Base-by-base conservation (phyloP, 306 rosid species). In the Vigna unguiculata region DNA sequence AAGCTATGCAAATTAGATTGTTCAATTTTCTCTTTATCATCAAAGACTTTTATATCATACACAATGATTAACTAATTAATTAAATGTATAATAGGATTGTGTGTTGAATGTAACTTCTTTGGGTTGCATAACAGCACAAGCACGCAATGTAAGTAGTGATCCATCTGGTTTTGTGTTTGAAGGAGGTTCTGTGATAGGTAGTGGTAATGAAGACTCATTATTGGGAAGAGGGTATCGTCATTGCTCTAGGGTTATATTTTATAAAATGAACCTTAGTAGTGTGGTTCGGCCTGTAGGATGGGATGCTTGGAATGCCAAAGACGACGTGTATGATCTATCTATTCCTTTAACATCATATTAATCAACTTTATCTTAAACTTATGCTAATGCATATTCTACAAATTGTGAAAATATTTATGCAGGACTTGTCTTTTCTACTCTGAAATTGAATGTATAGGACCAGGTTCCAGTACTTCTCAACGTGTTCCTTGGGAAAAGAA, bases 191-290 rank as follows among this genome's bases (percentile, higher is more conserved):
- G 59, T 85, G 6, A 19, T 5, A 2, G 89, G 87, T 13, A 32
- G 5, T 0, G 83, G 79, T 5, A 12, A 2, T 9, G 45, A 12
- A 2, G 2, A 40, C 72, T 74, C 49, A 0, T 16, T 74, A 11
- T 17, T 87, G 13, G 91, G 87, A 2, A 85, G 89, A 78, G 87
- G 85, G 13, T 88, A 72, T n/a, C 68, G 89, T 7, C 69, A 64
- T 10, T 83, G 69, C 57, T 85, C 91, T 0, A 76, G 83, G 67
- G 89, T 88, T 6, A 68, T 88, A 62, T 85, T 88, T 63, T n/a
- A 78, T 12, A 62, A 11, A 7, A 76, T 85, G 0, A 3, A 14
- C 1, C 48, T 85, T 1, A 46, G 40, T 58, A 4, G 61, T 0
- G 80, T 78, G 20, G 78, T 83, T 5, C 34, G 25, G 2, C 86